phyloP scores from a whole-genome alignment of 1,284 basidiomycete genomes.

The Ganoderma sinense region DNA sequence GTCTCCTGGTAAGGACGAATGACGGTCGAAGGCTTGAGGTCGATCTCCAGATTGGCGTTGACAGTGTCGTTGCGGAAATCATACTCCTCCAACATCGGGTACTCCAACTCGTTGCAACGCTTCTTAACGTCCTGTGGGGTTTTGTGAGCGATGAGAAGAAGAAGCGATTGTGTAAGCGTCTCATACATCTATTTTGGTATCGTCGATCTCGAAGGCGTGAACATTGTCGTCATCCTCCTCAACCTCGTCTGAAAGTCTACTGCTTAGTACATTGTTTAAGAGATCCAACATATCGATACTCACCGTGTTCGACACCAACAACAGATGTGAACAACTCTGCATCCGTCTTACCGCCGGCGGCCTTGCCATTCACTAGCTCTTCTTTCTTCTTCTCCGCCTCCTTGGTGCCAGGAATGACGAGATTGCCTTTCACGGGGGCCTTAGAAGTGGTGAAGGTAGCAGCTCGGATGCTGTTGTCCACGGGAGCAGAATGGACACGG shows the following conservation, averaged over 20 bases:
- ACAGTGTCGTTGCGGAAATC: conserved; percentile 96
- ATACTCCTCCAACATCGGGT: conserved; percentile 97
- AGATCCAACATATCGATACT: conserved; percentile 33
- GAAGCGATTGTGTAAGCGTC: neutral
- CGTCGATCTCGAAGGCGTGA: conserved; percentile 94
- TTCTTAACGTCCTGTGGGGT: conserved; percentile 83
- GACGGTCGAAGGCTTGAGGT: conserved; percentile 94
- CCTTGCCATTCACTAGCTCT: conserved; percentile 49
- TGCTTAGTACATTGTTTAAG: neutral
- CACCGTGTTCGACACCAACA: conserved; percentile 90
- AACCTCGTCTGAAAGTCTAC: conserved; percentile 77
- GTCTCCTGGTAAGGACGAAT: conserved; percentile 98
- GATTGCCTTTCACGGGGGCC: conserved; percentile 80
- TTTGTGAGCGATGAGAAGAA: neutral
- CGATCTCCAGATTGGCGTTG: conserved; percentile 95
- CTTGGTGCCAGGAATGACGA: conserved; percentile 88
- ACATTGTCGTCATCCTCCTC: conserved; percentile 97
- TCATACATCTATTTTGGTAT: conserved; percentile 87
- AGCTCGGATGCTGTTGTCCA: conserved; percentile 75
- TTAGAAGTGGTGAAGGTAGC: conserved; percentile 87
- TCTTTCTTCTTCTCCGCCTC: conserved; percentile 73
- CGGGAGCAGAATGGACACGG: conserved; percentile 68
- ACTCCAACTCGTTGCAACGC: conserved; percentile 93
- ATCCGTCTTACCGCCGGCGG: conserved; percentile 53
- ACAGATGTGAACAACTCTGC: conserved; percentile 88